These are phyloP conservation scores for Stygiomarasmius scandens DNA, from an alignment of 1,284 basidiomycete species.

Conservation along the genomic window DNA sequence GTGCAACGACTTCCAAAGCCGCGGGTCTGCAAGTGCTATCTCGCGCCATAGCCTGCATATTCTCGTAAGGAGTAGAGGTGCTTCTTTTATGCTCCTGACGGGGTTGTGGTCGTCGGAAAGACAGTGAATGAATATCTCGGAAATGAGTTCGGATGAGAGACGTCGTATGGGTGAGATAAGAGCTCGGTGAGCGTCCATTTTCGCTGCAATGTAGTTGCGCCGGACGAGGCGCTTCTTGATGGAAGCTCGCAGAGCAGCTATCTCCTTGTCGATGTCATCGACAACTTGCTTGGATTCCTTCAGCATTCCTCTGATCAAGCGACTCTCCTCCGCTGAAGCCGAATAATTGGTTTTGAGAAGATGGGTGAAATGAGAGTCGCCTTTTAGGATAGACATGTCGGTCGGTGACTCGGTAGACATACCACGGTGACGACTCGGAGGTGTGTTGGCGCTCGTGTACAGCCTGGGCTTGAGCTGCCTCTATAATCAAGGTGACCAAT, in stretches of 20 bases:
- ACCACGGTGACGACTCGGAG: too few species aligned
- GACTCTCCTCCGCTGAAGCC: slow-evolving; percentile 2
- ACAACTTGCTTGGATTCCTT: neutral
- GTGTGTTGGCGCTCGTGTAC: too few species aligned
- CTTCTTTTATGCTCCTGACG: slow-evolving; percentile 2
- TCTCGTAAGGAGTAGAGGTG: slow-evolving; percentile 19
- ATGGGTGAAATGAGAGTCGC: slow-evolving; percentile 4
- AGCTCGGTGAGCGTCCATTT: slow-evolving; percentile 1
- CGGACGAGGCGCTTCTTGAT: neutral
- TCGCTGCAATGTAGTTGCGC: neutral
- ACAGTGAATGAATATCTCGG: slow-evolving; percentile 15
- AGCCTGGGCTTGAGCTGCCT: too few species aligned
- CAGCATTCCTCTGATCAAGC: slow-evolving; percentile 5
- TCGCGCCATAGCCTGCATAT: neutral
- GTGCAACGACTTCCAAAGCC: neutral
- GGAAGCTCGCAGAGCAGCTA: neutral
- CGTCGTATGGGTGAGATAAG: slow-evolving; percentile 6
- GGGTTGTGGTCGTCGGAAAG: slow-evolving; percentile 12
- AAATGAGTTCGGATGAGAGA: slow-evolving; percentile 18
- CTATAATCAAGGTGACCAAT: too few species aligned
- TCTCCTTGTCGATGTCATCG: neutral
- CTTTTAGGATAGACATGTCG: neutral
- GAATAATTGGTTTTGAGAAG: slow-evolving; percentile 11
- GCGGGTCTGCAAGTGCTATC: neutral
- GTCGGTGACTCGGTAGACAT: neutral